A percentile compares a stretch with the other conserved stretches of the same genome.
phyloP scores from a whole-genome alignment of 306 rosid genomes.

The Rosa multiflora region DNA sequence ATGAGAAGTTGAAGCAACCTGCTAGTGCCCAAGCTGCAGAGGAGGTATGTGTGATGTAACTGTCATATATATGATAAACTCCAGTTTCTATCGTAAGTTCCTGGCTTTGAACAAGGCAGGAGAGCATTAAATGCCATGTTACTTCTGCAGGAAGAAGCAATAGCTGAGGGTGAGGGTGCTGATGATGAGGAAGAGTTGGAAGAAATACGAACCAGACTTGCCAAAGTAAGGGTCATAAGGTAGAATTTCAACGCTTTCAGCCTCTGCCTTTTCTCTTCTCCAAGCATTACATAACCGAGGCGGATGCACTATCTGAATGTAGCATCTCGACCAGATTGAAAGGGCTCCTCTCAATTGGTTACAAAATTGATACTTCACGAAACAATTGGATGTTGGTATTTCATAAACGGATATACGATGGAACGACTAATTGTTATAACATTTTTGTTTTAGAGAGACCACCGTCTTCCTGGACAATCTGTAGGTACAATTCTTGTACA shows the following conservation, averaged over 20 bases:
- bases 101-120: slow-evolving; percentile 4
- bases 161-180: slow-evolving; percentile 35
- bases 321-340: slow-evolving; percentile 13
- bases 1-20: slow-evolving; percentile 65
- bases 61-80: background rate
- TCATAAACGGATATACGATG: too few relatives aligned
- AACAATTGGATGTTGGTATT: too few relatives aligned
- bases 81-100: background rate
- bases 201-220: slow-evolving; percentile 48
- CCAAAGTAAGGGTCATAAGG: slow-evolving; percentile 42
- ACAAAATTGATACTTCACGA: background rate
- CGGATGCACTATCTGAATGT: background rate
- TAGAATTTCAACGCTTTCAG: slow-evolving; percentile 2
- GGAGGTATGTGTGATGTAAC: slow-evolving; percentile 41
- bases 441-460: too few relatives aligned
- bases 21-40: slow-evolving; percentile 44
- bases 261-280: background rate
- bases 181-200: slow-evolving; percentile 52
- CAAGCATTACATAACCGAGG: slow-evolving; percentile 11
- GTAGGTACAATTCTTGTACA: too few relatives aligned
- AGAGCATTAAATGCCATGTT: background rate
- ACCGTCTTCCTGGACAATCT: too few relatives aligned
- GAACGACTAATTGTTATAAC: too few relatives aligned
- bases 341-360: background rate
- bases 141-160: slow-evolving; percentile 43